phyloP scores from a whole-genome alignment of 2,329 filamentous ascomycete genomes.

The Aureobasidium subglaciale region DNA sequence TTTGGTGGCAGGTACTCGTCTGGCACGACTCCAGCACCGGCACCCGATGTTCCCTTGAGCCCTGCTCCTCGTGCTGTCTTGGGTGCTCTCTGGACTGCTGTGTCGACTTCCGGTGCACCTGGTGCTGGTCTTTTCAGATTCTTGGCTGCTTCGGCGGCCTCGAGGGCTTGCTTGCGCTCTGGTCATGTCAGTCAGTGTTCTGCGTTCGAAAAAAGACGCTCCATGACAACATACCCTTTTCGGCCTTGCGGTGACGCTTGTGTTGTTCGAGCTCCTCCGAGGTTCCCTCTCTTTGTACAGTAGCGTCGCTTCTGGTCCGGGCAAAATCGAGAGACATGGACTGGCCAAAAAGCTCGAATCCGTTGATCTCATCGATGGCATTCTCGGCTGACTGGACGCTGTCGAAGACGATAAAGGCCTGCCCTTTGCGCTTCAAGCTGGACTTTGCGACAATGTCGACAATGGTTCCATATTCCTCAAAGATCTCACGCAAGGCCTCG shows the following conservation, averaged over 20 bases:
- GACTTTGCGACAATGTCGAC: conserved; percentile 82
- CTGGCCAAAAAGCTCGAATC: conserved; percentile 89
- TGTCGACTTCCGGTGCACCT: conserved; percentile 38
- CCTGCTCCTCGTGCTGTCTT: conserved; percentile 67
- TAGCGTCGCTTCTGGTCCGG: conserved; percentile 78
- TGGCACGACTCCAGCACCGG: conserved; percentile 68
- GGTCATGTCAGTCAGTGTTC: conserved; percentile 8
- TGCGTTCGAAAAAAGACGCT: conserved; percentile 8
- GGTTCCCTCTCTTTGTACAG: conserved; percentile 65
- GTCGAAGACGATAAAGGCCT: conserved; percentile 92
- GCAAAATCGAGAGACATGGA: conserved; percentile 80
- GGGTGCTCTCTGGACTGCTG: conserved; percentile 34
- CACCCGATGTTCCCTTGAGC: conserved; percentile 62
- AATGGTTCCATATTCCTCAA: conserved; percentile 80
- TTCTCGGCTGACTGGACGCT: conserved; percentile 66
- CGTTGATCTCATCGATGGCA: conserved; percentile 83
- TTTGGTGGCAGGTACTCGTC: conserved; percentile 97
- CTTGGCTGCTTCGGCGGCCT: conserved; percentile 71
- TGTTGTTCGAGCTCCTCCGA: conserved; percentile 80
- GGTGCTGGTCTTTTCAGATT: conserved; percentile 59
- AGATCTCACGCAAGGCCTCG: conserved; percentile 66
- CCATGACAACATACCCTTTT: conserved; percentile 64
- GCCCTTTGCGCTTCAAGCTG: conserved; percentile 86
- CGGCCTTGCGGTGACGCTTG: conserved; percentile 73
- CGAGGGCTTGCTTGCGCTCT: conserved; percentile 74